Evolutionary conservation across 345 rosid genomes (phyloP), one percentile per base, ranked within the genome.

Genomic region (Cardamine occulta): DNA sequence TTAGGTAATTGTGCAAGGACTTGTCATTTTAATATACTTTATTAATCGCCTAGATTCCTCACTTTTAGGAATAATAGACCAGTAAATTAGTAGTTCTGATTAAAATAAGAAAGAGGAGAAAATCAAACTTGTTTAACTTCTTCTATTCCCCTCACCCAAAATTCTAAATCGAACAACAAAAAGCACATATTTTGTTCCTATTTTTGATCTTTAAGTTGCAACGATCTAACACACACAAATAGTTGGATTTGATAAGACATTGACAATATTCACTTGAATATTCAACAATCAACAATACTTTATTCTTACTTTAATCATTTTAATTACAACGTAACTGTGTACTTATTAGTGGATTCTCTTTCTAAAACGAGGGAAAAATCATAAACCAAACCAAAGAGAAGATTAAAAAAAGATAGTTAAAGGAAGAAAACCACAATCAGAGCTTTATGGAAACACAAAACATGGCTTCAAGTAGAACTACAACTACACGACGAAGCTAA

Each of bases 401-500:
- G 72, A 52, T 23, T 23, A 21, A 19, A 3, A 26, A 68, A 44
- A 32, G 12, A 32, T n/a, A 28, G 31, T 19, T 35, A 1, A 26
- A 1, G 39, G 35, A 23, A 15, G 39, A 17, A 45, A 64, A 64
- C 24, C 55, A 75, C 3, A 59, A 48, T 35, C 24, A 57, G 54
- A 58, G 66, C 59, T 31, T n/a, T 7, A 32, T 17, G 26, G 34
- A 21, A 34, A 65, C 72, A 31, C 54, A 45, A 65, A 56, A 47
- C 72, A 66, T 44, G 78, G 72, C 5, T 47, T 74, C 66, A 66
- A 55, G 35, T 45, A 59, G 45, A 58, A 19, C 31, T 44, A 55
- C 28, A 76, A 13, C 54, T 48, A 58, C 32, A 76, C 71, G 66
- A 70, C 61, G 15, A 55, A 70, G 44, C 55, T 76, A 55, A 69